Evolutionary conservation across 2,329 filamentous ascomycete genomes (phyloP).

Genomic region (Fonsecaea multimorphosa): DNA sequence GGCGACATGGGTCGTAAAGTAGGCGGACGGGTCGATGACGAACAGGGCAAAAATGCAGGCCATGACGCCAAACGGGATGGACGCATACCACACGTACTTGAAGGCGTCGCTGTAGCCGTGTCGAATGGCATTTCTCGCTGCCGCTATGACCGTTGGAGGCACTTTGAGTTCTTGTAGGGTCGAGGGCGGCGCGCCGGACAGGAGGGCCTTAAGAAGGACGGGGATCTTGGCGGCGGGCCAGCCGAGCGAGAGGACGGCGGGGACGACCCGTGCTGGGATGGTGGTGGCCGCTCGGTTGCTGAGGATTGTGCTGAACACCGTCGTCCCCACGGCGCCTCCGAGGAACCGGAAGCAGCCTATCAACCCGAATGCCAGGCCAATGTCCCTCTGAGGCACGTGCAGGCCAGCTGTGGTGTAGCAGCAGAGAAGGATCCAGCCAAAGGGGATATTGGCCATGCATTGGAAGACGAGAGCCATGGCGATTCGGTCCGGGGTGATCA

Average conservation of each 20-base stretch:
- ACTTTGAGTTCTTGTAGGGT: constrained; percentile 31
- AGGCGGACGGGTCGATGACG: constrained; percentile 10
- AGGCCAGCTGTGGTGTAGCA: constrained; percentile 15
- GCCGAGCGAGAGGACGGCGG: constrained; percentile 47
- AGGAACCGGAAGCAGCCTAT: constrained; percentile 36
- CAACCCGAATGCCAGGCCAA: constrained; percentile 39
- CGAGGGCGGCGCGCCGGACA: constrained; percentile 43
- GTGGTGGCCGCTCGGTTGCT: constrained; percentile 14
- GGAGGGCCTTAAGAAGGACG: constrained; percentile 45
- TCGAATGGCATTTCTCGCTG: constrained; percentile 42
- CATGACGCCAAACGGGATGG: constrained; percentile 31
- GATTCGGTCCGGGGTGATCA: background rate
- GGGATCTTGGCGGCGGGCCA: constrained; percentile 45
- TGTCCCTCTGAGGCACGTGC: constrained; percentile 35
- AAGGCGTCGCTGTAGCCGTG: constrained; percentile 53
- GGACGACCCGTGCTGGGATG: background rate
- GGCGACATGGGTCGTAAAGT: constrained; percentile 21
- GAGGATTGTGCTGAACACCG: constrained; percentile 39
- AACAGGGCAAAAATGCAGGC: constrained; percentile 9
- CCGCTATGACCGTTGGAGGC: constrained; percentile 45
- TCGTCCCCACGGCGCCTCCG: constrained; percentile 35
- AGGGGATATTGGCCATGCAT: constrained; percentile 10
- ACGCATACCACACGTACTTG: constrained; percentile 47
- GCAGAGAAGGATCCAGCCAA: constrained; percentile 14
- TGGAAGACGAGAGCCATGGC: constrained; percentile 13